phyloP scores from a whole-genome alignment of 2,329 filamentous ascomycete species.

The Ascochyta koolunga region DNA sequence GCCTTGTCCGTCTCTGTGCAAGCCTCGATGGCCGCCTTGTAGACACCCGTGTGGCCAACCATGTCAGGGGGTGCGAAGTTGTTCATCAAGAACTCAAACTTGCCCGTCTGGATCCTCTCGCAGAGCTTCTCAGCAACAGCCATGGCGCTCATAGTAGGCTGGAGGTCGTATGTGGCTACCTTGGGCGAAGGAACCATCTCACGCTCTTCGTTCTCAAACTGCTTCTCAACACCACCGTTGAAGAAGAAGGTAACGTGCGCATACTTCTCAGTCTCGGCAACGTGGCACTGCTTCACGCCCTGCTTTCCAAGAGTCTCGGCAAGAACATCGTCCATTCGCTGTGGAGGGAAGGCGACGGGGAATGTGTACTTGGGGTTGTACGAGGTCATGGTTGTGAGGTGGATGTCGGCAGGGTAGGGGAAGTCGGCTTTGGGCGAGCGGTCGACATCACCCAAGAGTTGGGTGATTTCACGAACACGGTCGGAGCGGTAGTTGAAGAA shows the following conservation, averaged over 20 bases:
- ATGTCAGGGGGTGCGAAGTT: conserved; percentile 99
- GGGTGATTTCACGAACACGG: conserved; percentile 93
- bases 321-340: conserved; percentile 97
- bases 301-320: conserved; percentile 95
- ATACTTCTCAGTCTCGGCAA: conserved; percentile 99
- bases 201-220: conserved; percentile 87
- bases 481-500: conserved; percentile 99
- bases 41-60: conserved; percentile 98
- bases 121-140: conserved; percentile 86
- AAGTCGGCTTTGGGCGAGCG: conserved; percentile 90
- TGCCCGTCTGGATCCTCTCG: conserved; percentile 82
- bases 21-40: conserved; percentile 88
- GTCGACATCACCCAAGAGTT: conserved; percentile 90
- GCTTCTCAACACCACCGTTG: conserved; percentile 98
- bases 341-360: conserved; percentile 88
- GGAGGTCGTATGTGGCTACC: conserved; percentile 92
- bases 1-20: conserved; percentile 88
- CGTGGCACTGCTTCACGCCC: conserved; percentile 87
- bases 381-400: conserved; percentile 94
- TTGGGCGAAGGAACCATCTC: conserved; percentile 95
- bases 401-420: conserved; percentile 86
- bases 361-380: conserved; percentile 97
- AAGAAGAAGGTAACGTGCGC: conserved; percentile 99
- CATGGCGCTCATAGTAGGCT: conserved; percentile 94
- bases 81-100: conserved; percentile 99